Evolutionary conservation across 306 rosid genomes (phyloP).

Genomic region (Clitoria ternatea): DNA sequence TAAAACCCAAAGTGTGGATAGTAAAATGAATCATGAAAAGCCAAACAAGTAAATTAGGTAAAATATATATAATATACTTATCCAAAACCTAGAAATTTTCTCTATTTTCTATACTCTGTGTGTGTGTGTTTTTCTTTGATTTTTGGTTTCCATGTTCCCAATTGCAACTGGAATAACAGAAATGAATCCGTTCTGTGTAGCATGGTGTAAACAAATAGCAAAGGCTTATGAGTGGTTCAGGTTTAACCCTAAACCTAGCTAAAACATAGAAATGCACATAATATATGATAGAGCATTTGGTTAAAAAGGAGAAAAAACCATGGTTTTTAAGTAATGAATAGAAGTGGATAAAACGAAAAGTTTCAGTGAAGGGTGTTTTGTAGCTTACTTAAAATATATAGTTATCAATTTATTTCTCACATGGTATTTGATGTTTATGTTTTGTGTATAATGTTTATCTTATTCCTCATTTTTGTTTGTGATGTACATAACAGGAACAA

Average conservation of each 20-base stretch:
- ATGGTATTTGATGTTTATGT: neutral
- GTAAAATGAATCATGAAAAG: neutral
- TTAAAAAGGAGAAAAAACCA: neutral
- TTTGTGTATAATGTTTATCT: neutral
- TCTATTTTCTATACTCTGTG: neutral
- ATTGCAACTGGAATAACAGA: neutral
- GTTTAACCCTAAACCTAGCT: constrained; percentile 30
- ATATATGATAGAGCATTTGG: neutral
- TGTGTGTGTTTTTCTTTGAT: neutral
- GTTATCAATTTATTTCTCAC: neutral
- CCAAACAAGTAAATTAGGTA: neutral
- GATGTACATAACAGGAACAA: neutral
- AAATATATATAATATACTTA: neutral
- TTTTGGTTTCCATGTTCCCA: neutral
- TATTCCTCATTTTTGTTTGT: neutral
- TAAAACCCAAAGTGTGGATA: neutral
- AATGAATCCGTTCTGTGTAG: neutral
- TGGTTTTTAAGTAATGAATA: neutral
- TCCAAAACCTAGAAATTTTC: neutral
- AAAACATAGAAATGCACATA: neutral
- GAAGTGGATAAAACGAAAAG: neutral
- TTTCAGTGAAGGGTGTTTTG: neutral
- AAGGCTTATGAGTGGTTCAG: neutral
- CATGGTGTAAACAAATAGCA: neutral
- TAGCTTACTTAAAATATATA: neutral